phyloP scores from a whole-genome alignment of 2,329 filamentous ascomycete species.

The Pezicula rhizophila region DNA sequence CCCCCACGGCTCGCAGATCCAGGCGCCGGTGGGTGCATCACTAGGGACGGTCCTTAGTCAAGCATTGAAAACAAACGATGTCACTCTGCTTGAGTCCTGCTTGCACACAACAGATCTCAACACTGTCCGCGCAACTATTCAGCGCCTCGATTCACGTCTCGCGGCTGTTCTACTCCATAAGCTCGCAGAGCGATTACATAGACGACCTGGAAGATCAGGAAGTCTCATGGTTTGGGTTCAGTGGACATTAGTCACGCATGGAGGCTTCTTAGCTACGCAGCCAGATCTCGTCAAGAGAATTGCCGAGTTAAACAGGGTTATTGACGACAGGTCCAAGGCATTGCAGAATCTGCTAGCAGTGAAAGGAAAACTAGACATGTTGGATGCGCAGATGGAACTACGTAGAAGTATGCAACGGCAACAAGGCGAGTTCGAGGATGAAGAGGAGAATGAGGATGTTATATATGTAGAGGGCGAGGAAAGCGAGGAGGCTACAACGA shows the following conservation, averaged over 20 bases:
- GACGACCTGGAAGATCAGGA: constrained; percentile 81
- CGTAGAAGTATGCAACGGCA: constrained; percentile 60
- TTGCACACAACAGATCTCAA: constrained; percentile 71
- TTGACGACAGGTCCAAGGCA: constrained; percentile 79
- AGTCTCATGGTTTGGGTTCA: constrained; percentile 93
- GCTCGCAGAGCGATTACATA: constrained; percentile 80
- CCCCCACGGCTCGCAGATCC: constrained; percentile 17
- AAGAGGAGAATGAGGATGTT: constrained; percentile 50
- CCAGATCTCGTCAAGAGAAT: constrained; percentile 77
- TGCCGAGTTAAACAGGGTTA: constrained; percentile 73
- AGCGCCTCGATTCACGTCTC: constrained; percentile 79
- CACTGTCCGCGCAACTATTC: constrained; percentile 82
- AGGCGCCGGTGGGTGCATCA: constrained; percentile 63
- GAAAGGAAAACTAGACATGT: constrained; percentile 92
- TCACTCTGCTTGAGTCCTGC: constrained; percentile 83
- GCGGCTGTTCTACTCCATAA: constrained; percentile 74
- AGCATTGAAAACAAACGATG: constrained; percentile 87
- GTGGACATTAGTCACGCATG: constrained; percentile 88
- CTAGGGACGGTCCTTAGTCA: constrained; percentile 90
- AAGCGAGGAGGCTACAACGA: constrained; percentile 47
- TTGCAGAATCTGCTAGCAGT: constrained; percentile 77
- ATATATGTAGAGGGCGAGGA: constrained; percentile 81
- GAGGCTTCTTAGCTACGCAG: constrained; percentile 82
- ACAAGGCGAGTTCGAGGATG: constrained; percentile 32
- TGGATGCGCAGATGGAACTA: constrained; percentile 82